Evolutionary conservation across 2,329 filamentous ascomycete genomes (phyloP), one percentile per base, ranked within the genome.

Genomic region (Diplodia sapinea): DNA sequence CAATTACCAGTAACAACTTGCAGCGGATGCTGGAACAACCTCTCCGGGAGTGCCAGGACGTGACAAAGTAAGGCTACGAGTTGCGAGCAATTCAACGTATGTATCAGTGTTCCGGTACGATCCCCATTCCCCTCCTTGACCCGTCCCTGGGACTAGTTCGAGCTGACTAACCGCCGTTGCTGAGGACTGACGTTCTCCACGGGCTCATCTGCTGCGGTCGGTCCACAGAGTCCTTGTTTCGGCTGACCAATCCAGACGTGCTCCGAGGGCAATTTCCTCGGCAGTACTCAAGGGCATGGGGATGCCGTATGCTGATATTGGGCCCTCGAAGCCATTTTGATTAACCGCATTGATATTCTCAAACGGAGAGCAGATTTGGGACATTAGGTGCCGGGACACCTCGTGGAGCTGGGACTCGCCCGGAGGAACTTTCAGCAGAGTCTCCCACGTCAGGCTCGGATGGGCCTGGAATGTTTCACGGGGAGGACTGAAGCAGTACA

Each of bases 331-430:
- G 11, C 17, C n/a, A 5, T 12, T 23, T 4, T 13, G 12, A 7
- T 17, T 23, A 29, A 38, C 51, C 23, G 23, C 23, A 26, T 26
- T 26, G 23, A 26, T 6, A 11, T 62, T 20, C 11, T 26, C 61
- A 31, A 73, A 71, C 1, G 71, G 71, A 13, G 66, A 61, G 26
- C 70, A 71, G 8, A 72, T 65, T n/a, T 69, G 52, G 4, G 54
- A 54, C 26, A 72, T 69, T 13, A 73, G 67, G 9, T 69, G 54
- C 2, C 69, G 67, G 5, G 71, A 68, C 15, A 70, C 64, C 33
- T 40, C 29, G 15, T 71, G 69, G 12, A 73, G 68, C 8, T 59
- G 51, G 1, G 70, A 70, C 1, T 67, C 49, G 17, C 70, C 70
- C 7, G 29, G 33, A 1, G 68, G 43, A 1, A 70, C 54, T 17